Evolutionary conservation across 768 basidiomycete genomes (phyloP).

Genomic region (Serendipita indica): DNA sequence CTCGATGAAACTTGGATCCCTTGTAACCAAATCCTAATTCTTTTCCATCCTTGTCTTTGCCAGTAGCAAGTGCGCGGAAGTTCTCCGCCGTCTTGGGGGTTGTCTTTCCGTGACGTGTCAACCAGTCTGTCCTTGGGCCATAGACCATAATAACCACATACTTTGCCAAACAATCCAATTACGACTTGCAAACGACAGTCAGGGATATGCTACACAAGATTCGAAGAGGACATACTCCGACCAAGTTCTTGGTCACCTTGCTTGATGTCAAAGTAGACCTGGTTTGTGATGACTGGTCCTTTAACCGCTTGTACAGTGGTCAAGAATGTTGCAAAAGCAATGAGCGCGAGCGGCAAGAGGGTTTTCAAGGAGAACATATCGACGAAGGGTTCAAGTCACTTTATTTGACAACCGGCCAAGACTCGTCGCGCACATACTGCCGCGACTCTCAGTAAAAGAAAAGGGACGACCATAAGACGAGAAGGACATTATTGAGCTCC

Average conservation of each 20-base stretch:
- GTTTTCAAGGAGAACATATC: background rate
- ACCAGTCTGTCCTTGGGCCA: background rate
- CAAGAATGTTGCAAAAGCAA: conserved; percentile 54
- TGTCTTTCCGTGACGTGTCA: conserved; percentile 35
- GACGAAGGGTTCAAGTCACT: background rate
- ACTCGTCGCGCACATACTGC: too few species aligned
- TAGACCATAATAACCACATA: conserved; percentile 23
- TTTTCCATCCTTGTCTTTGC: conserved; percentile 61
- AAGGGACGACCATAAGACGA: too few species aligned
- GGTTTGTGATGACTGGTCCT: conserved; percentile 80
- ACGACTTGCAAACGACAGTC: conserved; percentile 34
- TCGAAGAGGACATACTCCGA: conserved; percentile 28
- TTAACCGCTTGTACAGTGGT: conserved; percentile 66
- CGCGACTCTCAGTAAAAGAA: too few species aligned
- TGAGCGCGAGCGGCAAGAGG: conserved; percentile 41
- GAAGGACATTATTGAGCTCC: too few species aligned
- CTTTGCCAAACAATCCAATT: conserved; percentile 83
- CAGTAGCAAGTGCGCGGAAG: conserved; percentile 86
- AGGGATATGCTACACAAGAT: conserved; percentile 7
- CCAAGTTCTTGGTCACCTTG: conserved; percentile 83
- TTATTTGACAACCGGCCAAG: too few species aligned
- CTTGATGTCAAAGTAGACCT: conserved; percentile 87
- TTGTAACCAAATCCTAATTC: conserved; percentile 83
- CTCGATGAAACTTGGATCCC: conserved; percentile 91
- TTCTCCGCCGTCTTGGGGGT: conserved; percentile 96